phyloP scores from a whole-genome alignment of 1,284 basidiomycete species.

The Anthracocystis walkeri region DNA sequence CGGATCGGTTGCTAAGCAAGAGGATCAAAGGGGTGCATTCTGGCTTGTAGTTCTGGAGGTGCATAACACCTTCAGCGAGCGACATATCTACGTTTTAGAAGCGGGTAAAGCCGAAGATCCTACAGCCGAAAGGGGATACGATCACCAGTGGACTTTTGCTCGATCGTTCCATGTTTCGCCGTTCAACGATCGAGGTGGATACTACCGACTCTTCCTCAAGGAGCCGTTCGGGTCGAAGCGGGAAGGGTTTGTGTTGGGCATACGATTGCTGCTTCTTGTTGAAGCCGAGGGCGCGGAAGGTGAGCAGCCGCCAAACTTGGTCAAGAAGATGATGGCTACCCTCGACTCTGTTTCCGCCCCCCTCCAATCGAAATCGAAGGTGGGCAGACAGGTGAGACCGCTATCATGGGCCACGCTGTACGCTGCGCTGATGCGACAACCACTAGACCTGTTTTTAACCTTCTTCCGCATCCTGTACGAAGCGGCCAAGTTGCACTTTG shows the following conservation, averaged over 20 bases:
- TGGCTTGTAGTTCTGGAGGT: constrained; percentile 78
- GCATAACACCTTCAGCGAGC: constrained; percentile 82
- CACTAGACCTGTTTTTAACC: constrained; percentile 76
- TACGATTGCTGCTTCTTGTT: constrained; percentile 54
- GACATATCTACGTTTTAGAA: constrained; percentile 75
- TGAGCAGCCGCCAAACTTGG: constrained; percentile 10
- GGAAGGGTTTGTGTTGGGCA: constrained; percentile 25
- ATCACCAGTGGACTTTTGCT: constrained; percentile 79
- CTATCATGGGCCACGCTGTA: constrained; percentile 73
- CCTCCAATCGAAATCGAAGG: background rate
- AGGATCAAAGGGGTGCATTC: constrained; percentile 33
- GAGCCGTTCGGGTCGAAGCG: constrained; percentile 27
- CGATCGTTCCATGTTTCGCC: constrained; percentile 83
- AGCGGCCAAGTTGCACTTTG: constrained; percentile 78
- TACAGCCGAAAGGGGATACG: constrained; percentile 69
- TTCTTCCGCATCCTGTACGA: constrained; percentile 77
- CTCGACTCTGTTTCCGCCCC: constrained; percentile 72
- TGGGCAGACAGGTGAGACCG: constrained; percentile 61
- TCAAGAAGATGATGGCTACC: constrained; percentile 73
- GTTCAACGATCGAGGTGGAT: constrained; percentile 81
- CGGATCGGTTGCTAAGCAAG: background rate
- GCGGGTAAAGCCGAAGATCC: constrained; percentile 71
- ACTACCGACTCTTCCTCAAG: constrained; percentile 72
- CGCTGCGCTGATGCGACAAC: constrained; percentile 71
- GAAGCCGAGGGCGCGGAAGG: constrained; percentile 14